Base-by-base conservation (phyloP, 768 basidiomycete species). In the Daedaleopsis sinensis region DNA sequence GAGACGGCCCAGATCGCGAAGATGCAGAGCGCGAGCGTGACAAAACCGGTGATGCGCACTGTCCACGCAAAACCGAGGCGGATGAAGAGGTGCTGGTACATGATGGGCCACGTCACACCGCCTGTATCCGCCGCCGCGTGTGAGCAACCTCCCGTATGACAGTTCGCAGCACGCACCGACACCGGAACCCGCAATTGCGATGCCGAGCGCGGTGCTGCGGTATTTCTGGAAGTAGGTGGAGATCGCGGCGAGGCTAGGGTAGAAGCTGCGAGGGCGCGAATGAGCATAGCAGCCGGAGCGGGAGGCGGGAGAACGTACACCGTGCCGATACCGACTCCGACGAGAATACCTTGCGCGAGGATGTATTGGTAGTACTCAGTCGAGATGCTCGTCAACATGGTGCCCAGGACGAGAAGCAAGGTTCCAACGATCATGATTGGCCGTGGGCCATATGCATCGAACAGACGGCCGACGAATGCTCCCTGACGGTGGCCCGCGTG, bases 111-210 rank as follows among this genome's bases (percentile, higher is more conserved):
- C n/a, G 87, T 73, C 3, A 89, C 85, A 11, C 89, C 89, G 23
- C 91, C 91, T 66, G 21, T 24, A 11, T 16, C 8, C 46, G 3
- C 35, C 15, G 19, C 46, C 2, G 42, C 15, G 19, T 10, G 11
- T 38, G 23, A 38, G 27, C n/a, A 50, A 1, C 13, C 15, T 13
- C 16, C 12, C 18, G 32, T 24, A 27, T 2, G 27, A 24, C n/a
- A 7, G 42, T 12, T n/a, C 19, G 43, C 18, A 37, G 9, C 6
- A 42, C 66, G 55, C 85, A 47, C 91, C 91, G 10, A 63, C 50
- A 58, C 87, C 83, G 24, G 87, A 86, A n/a, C 91, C 91, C 37
- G 89, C 83, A 1, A 83, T 79, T 18, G 84, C 86, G 58, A 92
- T 74, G 2, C 91, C 91, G 47, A 89, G 75, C 0, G 90, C 89